A percentile compares a stretch with the other conserved stretches of the same genome.
Evolutionary conservation across 768 basidiomycete genomes (phyloP).

Genomic region (Austroboletus festivus): DNA sequence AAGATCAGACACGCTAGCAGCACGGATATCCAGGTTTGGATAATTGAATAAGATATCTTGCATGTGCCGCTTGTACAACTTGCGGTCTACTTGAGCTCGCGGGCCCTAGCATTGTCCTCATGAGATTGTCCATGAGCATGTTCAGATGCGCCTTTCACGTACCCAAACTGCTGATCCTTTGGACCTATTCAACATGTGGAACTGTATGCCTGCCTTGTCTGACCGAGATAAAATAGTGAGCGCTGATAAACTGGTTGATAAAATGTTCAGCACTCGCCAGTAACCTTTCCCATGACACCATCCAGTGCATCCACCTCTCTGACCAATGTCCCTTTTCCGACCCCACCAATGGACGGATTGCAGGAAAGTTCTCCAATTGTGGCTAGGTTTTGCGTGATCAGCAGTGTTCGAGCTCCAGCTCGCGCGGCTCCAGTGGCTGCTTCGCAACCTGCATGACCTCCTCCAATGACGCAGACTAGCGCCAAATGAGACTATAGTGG

Average conservation of each 20-base stretch:
- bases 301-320: slow-evolving; percentile 89
- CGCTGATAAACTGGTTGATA: slow-evolving; percentile 1
- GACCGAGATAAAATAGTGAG: not conserved
- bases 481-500: slow-evolving; percentile 33
- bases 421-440: slow-evolving; percentile 85
- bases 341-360: slow-evolving; percentile 89
- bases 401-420: slow-evolving; percentile 73
- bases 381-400: slow-evolving; percentile 79
- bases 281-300: slow-evolving; percentile 79
- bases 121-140: not conserved
- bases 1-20: slow-evolving; percentile 78
- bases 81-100: slow-evolving; percentile 84
- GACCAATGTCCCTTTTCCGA: slow-evolving; percentile 91
- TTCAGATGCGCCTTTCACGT: slow-evolving; percentile 18
- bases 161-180: slow-evolving; percentile 92
- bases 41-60: slow-evolving; percentile 65
- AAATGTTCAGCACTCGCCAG: slow-evolving; percentile 49
- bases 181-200: slow-evolving; percentile 79
- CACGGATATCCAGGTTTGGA: slow-evolving; percentile 62
- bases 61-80: slow-evolving; percentile 80
- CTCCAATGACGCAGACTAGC: slow-evolving; percentile 83
- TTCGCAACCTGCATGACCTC: slow-evolving; percentile 91
- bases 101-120: slow-evolving; percentile 57
- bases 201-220: slow-evolving; percentile 90
- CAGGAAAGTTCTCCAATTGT: slow-evolving; percentile 86